Evolutionary conservation across 2,329 filamentous ascomycete species (phyloP).

Genomic region (Aspergillus eucalypticola): DNA sequence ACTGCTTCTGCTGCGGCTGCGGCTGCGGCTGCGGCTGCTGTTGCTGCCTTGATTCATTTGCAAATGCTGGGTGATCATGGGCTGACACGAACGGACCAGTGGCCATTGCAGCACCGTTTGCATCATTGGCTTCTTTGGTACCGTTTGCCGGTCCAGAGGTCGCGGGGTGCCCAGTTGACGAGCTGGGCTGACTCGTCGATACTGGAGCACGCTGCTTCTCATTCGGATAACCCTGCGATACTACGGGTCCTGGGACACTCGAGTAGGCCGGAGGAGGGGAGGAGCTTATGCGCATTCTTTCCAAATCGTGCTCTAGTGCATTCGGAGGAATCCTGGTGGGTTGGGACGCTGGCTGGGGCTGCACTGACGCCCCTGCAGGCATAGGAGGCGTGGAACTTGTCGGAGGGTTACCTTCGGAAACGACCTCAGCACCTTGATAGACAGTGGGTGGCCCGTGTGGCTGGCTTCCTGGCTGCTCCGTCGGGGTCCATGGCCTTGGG

Average conservation of each 20-base stretch:
- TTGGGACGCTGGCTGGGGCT: conserved; percentile 23
- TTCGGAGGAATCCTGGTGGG: conserved; percentile 57
- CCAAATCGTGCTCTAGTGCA: conserved; percentile 82
- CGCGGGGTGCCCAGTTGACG: conserved; percentile 30
- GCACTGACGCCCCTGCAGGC: conserved; percentile 24
- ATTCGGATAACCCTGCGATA: conserved; percentile 65
- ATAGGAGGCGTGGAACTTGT: conserved; percentile 41
- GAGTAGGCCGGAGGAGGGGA: conserved; percentile 96
- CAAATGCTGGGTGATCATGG: conserved; percentile 80
- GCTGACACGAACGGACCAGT: conserved; percentile 37
- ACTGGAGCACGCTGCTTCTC: conserved; percentile 68
- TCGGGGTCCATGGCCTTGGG: conserved; percentile 86
- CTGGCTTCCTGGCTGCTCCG: conserved; percentile 80
- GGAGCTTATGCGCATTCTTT: conserved; percentile 74
- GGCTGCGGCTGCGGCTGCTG: conserved; percentile 21
- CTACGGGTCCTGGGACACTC: conserved; percentile 59
- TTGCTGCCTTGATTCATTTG: conserved; percentile 70
- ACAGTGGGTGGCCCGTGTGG: conserved; percentile 88
- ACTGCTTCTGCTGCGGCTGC: neutral
- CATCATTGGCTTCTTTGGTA: conserved; percentile 11
- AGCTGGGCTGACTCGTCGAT: conserved; percentile 16
- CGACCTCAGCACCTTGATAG: conserved; percentile 80
- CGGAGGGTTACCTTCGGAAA: conserved; percentile 49
- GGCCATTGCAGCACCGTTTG: conserved; percentile 13
- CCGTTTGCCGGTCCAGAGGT: conserved; percentile 23